A percentile compares a stretch with the other conserved stretches of the same genome.
Conservation (phyloP, 1,284 basidiomycete species). For the Vanrija sp. region DNA sequence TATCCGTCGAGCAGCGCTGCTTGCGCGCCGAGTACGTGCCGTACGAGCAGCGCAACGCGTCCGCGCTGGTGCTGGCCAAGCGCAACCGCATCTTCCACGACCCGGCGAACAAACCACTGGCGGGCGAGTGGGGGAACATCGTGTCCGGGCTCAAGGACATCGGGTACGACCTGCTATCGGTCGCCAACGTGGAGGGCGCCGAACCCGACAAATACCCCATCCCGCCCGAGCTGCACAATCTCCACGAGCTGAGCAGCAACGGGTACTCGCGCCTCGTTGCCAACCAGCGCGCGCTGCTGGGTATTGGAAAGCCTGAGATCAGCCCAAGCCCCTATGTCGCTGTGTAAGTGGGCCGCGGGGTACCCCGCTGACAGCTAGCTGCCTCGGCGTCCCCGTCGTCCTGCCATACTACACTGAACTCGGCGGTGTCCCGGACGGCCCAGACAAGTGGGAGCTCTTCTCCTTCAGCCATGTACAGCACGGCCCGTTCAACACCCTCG, state of each 20-base stretch:
- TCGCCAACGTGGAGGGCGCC: background rate
- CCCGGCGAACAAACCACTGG: background rate
- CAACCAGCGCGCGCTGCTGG: conserved; percentile 34
- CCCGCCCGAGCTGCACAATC: conserved; percentile 30
- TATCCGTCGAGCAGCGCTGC: conserved; percentile 42
- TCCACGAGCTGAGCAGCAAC: conserved; percentile 23
- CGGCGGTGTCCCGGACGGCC: background rate
- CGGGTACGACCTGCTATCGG: background rate
- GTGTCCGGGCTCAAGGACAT: background rate
- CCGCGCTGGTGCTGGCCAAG: conserved; percentile 42
- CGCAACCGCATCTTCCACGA: background rate
- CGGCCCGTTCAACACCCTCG: conserved; percentile 35
- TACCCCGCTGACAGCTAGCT: conserved; percentile 2
- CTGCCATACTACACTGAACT: conserved; percentile 29
- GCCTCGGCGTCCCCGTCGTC: conserved; percentile 43
- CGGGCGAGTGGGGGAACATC: background rate
- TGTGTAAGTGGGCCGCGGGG: conserved; percentile 1
- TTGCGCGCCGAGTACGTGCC: conserved; percentile 23
- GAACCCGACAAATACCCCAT: conserved; percentile 25
- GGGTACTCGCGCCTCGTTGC: conserved; percentile 34
- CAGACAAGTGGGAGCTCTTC: background rate
- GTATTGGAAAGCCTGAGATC: conserved; percentile 39
- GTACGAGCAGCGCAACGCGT: conserved; percentile 25
- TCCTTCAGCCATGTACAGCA: conserved; percentile 25
- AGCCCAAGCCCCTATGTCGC: conserved; percentile 41